Evolutionary conservation across 116 monocot genomes (phyloP).

Genomic region (Cymodocea nodosa): DNA sequence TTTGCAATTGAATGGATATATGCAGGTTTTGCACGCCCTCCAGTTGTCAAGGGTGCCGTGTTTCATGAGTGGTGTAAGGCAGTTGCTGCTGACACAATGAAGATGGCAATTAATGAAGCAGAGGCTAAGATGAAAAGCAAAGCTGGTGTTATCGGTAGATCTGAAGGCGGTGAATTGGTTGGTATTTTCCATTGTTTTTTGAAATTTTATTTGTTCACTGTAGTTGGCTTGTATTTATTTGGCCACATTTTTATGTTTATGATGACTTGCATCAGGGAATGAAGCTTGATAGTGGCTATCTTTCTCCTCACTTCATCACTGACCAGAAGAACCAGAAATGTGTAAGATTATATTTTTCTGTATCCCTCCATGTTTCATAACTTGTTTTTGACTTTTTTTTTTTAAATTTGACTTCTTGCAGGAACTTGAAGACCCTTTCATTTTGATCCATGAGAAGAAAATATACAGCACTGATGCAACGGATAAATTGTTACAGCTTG

Average conservation of each 20-base stretch:
- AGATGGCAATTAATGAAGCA: conserved; percentile 16
- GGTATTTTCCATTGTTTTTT: conserved; percentile 4
- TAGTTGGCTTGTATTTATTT: background rate
- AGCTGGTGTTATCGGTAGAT: conserved; percentile 18
- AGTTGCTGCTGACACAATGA: conserved; percentile 14
- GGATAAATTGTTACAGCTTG: conserved; percentile 80
- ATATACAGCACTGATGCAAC: conserved; percentile 62
- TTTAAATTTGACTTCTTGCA: conserved; percentile 11
- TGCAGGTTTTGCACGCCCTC: conserved; percentile 6
- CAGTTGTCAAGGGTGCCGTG: conserved; percentile 3
- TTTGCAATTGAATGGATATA: no score
- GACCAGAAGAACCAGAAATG: conserved; percentile 87
- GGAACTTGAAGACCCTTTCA: conserved; percentile 73
- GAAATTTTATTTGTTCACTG: background rate
- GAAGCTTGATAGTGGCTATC: conserved; percentile 93
- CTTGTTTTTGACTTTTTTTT: conserved; percentile 1
- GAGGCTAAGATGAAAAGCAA: conserved; percentile 17
- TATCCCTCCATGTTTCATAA: background rate
- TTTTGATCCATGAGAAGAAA: conserved; percentile 73
- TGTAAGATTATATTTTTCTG: conserved; percentile 27
- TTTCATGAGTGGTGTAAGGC: conserved; percentile 19
- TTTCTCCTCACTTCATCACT: conserved; percentile 91
- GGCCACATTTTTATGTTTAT: background rate
- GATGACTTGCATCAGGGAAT: conserved; percentile 67
- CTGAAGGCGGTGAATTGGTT: conserved; percentile 15